A percentile compares a stretch with the other conserved stretches of the same genome.
phyloP scores from a whole-genome alignment of 805 yeast genomes.

The Nakazawaea peltata region DNA sequence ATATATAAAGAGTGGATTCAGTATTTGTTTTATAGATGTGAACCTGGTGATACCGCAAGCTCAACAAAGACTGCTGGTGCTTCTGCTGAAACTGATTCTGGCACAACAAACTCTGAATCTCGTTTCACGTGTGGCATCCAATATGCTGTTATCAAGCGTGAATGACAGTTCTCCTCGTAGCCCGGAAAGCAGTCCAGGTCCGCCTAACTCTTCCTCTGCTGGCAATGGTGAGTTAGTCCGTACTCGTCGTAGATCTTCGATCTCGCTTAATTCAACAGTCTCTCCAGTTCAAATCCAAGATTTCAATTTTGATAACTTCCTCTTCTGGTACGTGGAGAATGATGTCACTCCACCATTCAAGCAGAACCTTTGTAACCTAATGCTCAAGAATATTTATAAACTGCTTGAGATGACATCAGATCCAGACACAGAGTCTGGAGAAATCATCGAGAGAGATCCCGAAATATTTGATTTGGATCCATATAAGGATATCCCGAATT shows the following conservation, averaged over 20 bases:
- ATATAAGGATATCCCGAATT: conserved; percentile 16
- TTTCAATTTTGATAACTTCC: conserved; percentile 10
- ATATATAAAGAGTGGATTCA: conserved; percentile 43
- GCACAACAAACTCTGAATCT: background rate
- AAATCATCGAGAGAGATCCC: background rate
- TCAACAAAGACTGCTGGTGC: conserved; percentile 5
- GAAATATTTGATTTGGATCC: conserved; percentile 7
- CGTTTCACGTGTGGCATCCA: background rate
- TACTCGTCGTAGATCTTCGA: conserved; percentile 7
- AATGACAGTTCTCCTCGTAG: background rate
- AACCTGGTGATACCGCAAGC: conserved; percentile 17
- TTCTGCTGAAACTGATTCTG: background rate
- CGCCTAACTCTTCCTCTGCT: background rate
- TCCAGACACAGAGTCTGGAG: background rate
- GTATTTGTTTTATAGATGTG: conserved; percentile 26
- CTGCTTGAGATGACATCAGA: conserved; percentile 4
- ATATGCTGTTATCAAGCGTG: too few species aligned
- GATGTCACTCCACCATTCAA: conserved; percentile 7
- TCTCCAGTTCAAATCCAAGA: conserved; percentile 8
- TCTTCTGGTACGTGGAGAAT: conserved; percentile 11
- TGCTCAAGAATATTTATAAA: conserved; percentile 10
- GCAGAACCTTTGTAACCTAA: conserved; percentile 6
- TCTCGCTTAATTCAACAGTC: conserved; percentile 7
- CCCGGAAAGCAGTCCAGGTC: background rate
- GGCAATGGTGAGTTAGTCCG: background rate